Evolutionary conservation across 2,329 filamentous ascomycete genomes (phyloP).

Genomic region (Aspergillus aculeatinus): DNA sequence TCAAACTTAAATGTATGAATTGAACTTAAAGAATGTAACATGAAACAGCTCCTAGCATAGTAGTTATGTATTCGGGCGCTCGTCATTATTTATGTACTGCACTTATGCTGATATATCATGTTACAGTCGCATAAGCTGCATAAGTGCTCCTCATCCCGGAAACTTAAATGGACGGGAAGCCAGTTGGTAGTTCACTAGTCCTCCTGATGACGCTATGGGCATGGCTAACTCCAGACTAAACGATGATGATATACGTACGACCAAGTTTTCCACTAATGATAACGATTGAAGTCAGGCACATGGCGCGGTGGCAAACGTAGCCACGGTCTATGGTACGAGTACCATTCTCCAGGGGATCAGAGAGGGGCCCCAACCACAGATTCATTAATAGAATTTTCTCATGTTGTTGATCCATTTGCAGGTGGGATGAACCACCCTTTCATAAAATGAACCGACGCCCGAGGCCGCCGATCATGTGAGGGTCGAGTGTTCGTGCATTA

Average conservation of each 20-base stretch:
- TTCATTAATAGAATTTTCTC: not conserved
- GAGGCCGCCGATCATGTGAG: constrained; percentile 28
- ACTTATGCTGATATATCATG: too few relatives aligned
- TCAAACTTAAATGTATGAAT: not conserved
- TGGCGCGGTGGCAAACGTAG: not conserved
- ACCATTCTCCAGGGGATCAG: not conserved
- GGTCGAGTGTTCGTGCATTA: constrained; percentile 7
- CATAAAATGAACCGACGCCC: constrained; percentile 18
- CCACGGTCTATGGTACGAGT: not conserved
- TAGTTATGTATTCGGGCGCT: not conserved
- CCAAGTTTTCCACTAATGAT: not conserved
- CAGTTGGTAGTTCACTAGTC: not conserved
- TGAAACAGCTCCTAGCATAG: not conserved
- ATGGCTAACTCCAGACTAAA: not conserved
- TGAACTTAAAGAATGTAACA: not conserved
- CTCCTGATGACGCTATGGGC: not conserved
- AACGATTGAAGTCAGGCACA: not conserved
- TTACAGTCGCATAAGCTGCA: not conserved
- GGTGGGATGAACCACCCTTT: constrained; percentile 14
- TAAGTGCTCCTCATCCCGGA: not conserved
- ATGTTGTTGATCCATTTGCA: not conserved
- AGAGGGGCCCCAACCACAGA: constrained; percentile 1
- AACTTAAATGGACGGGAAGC: not conserved
- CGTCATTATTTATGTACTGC: too few relatives aligned
- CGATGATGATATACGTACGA: not conserved